Evolutionary conservation across 768 basidiomycete genomes (phyloP).

Genomic region (Exsudoporus frostii): DNA sequence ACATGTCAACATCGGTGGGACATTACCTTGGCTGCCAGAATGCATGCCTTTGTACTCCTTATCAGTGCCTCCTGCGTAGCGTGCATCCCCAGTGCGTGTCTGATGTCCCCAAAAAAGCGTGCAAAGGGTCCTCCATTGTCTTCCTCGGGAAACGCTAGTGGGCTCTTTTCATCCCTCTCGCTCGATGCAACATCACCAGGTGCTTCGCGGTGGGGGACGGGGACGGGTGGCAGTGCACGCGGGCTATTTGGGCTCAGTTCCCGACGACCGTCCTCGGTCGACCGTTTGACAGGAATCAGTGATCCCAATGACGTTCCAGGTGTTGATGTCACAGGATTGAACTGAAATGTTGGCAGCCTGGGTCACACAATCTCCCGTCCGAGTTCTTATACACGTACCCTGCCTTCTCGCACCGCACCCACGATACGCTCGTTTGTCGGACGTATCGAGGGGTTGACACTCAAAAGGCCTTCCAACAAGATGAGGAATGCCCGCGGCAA

Average conservation of each 20-base stretch:
- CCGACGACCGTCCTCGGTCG: slow-evolving; percentile 10
- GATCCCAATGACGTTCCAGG: slow-evolving; percentile 14
- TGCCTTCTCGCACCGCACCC: slow-evolving; percentile 66
- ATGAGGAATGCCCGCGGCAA: slow-evolving; percentile 69
- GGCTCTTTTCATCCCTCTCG: slow-evolving; percentile 10
- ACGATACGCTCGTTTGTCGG: slow-evolving; percentile 72
- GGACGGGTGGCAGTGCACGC: slow-evolving; percentile 18
- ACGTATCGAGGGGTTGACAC: slow-evolving; percentile 55
- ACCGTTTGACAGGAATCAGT: slow-evolving; percentile 23
- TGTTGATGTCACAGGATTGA: slow-evolving; percentile 21
- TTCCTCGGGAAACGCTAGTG: slow-evolving; percentile 1
- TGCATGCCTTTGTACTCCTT: slow-evolving; percentile 34
- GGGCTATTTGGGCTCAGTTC: slow-evolving; percentile 9
- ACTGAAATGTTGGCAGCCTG: slow-evolving; percentile 19
- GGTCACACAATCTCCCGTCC: background rate
- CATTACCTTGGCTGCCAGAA: slow-evolving; percentile 36
- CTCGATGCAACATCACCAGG: background rate
- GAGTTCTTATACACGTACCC: slow-evolving; percentile 45
- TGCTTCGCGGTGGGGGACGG: background rate
- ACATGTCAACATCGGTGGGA: background rate
- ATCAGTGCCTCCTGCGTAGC: slow-evolving; percentile 20
- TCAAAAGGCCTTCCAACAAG: slow-evolving; percentile 69
- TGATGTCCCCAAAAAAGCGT: background rate
- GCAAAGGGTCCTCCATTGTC: background rate
- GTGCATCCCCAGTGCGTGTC: slow-evolving; percentile 4